These are phyloP conservation scores for Debaryomyces castellii DNA, from an alignment of 805 yeast species.

Conservation along the genomic window DNA sequence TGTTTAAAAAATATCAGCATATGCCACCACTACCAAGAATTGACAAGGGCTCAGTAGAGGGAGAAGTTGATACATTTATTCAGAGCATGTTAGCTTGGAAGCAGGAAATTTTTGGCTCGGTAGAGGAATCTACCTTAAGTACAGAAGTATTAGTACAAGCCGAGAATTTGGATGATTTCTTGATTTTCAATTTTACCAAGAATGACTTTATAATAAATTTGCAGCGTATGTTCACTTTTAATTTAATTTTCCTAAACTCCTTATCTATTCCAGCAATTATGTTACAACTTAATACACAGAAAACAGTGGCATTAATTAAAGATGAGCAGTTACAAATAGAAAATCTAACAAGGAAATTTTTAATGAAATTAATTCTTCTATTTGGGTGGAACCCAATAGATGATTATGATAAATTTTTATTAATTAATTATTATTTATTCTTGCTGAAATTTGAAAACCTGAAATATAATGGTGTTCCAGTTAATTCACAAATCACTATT, in stretches of 20 bases:
- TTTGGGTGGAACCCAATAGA: neutral
- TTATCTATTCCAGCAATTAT: slow-evolving; percentile 8
- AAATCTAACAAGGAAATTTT: slow-evolving; percentile 12
- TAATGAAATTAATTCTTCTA: slow-evolving; percentile 18
- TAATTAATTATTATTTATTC: slow-evolving; percentile 10
- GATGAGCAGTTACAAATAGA: slow-evolving; percentile 21
- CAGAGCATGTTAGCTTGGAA: slow-evolving; percentile 16
- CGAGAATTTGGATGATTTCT: slow-evolving; percentile 3
- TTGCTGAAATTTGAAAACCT: slow-evolving; percentile 3
- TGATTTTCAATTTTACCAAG: slow-evolving; percentile 16
- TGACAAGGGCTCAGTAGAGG: slow-evolving; percentile 4
- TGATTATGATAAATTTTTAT: slow-evolving; percentile 13
- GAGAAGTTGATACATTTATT: slow-evolving; percentile 11
- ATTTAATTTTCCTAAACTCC: slow-evolving; percentile 17
- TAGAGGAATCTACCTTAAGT: slow-evolving; percentile 1
- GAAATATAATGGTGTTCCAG: slow-evolving; percentile 11
- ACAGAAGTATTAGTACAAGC: neutral
- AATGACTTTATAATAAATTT: slow-evolving; percentile 14
- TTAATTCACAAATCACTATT: slow-evolving; percentile 21
- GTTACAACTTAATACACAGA: slow-evolving; percentile 4
- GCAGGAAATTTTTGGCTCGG: slow-evolving; percentile 2
- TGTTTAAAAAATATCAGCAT: slow-evolving; percentile 17
- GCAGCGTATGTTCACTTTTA: slow-evolving; percentile 22
- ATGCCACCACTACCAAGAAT: slow-evolving; percentile 20
- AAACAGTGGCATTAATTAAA: neutral